These are phyloP conservation scores for Xylaria sp. DNA, from an alignment of 2,329 filamentous ascomycete genomes.

Conservation along the genomic window DNA sequence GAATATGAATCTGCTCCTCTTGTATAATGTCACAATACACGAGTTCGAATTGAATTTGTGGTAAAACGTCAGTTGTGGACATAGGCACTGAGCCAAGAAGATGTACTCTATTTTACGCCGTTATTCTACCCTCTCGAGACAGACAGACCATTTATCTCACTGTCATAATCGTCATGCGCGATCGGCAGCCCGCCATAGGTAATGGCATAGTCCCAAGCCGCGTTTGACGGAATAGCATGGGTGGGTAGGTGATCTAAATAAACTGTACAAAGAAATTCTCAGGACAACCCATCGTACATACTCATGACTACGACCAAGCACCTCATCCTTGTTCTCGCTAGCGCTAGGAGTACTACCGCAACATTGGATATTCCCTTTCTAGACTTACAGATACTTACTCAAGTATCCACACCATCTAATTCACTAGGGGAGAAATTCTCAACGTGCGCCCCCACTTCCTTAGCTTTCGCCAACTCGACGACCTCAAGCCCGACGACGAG, in stretches of 20 bases:
- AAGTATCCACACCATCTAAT: too few relatives aligned
- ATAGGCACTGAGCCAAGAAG: not conserved
- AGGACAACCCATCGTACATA: not conserved
- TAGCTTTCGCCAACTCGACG: constrained; percentile 65
- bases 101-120: not conserved
- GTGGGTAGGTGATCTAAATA: too few relatives aligned
- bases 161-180: not conserved
- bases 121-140: not conserved
- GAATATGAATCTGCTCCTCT: constrained; percentile 6
- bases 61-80: not conserved
- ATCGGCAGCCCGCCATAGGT: too few relatives aligned
- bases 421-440: constrained; percentile 56
- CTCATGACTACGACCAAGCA: not conserved
- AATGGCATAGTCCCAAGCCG: too few relatives aligned
- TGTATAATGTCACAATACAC: constrained; percentile 8
- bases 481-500: constrained; percentile 70
- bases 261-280: not conserved
- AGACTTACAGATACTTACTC: not conserved
- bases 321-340: not conserved
- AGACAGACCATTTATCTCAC: not conserved
- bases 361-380: not conserved
- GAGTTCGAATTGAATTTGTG: not conserved
- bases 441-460: constrained; percentile 64
- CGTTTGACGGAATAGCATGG: too few relatives aligned
- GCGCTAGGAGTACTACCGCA: too few relatives aligned